A percentile compares a stretch with the other conserved stretches of the same genome.
Conservation (phyloP, 805 yeast species). For the Millerago galiae region DNA sequence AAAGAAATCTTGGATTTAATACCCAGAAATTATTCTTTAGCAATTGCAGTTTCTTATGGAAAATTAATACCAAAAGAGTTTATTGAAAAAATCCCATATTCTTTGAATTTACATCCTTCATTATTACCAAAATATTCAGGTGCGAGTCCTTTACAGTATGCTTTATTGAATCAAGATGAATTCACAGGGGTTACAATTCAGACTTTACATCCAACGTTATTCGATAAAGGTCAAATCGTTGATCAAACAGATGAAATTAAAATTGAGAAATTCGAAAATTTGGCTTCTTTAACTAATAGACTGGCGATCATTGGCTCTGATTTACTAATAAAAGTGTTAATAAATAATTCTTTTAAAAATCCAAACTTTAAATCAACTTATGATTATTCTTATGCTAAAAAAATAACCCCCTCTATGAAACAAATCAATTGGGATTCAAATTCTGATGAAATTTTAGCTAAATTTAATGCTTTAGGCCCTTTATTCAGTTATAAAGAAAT, state of each 20-base stretch:
- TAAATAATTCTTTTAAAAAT: slow-evolving; percentile 22
- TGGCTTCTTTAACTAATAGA: slow-evolving; percentile 37
- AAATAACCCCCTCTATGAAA: slow-evolving; percentile 37
- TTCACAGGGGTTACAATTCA: slow-evolving; percentile 84
- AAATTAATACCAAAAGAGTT: slow-evolving; percentile 63
- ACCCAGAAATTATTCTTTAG: slow-evolving; percentile 42
- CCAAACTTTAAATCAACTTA: slow-evolving; percentile 21
- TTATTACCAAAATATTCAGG: slow-evolving; percentile 78
- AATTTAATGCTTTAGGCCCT: slow-evolving; percentile 49
- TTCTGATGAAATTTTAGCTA: slow-evolving; percentile 34
- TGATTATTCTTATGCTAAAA: slow-evolving; percentile 50
- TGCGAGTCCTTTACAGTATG: slow-evolving; percentile 81
- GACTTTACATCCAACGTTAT: slow-evolving; percentile 79
- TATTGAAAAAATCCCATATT: slow-evolving; percentile 41
- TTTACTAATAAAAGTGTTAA: slow-evolving; percentile 42
- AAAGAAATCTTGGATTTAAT: slow-evolving; percentile 30
- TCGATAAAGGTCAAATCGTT: slow-evolving; percentile 73
- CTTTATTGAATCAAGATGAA: slow-evolving; percentile 57
- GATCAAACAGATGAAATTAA: slow-evolving; percentile 43
- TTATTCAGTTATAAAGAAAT: slow-evolving; percentile 40
- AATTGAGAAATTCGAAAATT: slow-evolving; percentile 39
- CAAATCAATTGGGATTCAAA: slow-evolving; percentile 43
- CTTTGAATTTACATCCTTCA: slow-evolving; percentile 91
- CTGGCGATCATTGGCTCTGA: slow-evolving; percentile 60
- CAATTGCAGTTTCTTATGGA: slow-evolving; percentile 93